A percentile compares a stretch with the other conserved stretches of the same genome.
Conservation (phyloP, 2,329 filamentous ascomycete species). For the Clonostachys rhizophaga region DNA sequence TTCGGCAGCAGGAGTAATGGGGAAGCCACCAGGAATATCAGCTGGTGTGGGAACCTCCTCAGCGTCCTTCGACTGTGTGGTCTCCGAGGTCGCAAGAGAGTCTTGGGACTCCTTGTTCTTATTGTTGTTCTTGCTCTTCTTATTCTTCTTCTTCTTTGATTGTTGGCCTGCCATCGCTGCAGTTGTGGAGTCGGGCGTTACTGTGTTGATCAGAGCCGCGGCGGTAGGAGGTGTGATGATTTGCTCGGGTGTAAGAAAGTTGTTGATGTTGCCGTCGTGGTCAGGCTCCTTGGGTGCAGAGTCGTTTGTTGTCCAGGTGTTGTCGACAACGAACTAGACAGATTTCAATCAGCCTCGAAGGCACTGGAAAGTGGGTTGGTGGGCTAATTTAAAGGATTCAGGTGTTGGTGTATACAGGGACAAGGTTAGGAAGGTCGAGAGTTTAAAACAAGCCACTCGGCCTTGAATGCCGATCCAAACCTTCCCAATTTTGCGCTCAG, state of each 20-base stretch:
- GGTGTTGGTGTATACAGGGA: no score
- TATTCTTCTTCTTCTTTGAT: slow-evolving; percentile 36
- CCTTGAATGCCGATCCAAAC: no score
- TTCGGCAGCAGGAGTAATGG: slow-evolving; percentile 60
- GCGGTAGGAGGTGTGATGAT: slow-evolving; percentile 46
- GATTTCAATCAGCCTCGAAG: no score
- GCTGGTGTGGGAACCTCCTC: slow-evolving; percentile 18
- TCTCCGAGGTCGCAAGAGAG: no score
- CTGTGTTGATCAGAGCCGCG: slow-evolving; percentile 58
- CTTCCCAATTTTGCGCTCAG: no score
- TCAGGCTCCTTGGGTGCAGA: slow-evolving; percentile 79
- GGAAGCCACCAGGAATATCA: slow-evolving; percentile 43
- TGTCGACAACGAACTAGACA: slow-evolving; percentile 87
- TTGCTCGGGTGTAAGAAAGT: slow-evolving; percentile 75
- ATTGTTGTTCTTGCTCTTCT: no score
- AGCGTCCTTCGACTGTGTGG: slow-evolving; percentile 1
- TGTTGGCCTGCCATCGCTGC: slow-evolving; percentile 56
- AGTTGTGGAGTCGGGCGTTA: slow-evolving; percentile 67
- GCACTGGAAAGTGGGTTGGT: no score
- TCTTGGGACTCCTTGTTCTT: no score
- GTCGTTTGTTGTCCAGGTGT: slow-evolving; percentile 80
- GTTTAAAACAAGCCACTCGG: no score
- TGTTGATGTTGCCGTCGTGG: slow-evolving; percentile 82
- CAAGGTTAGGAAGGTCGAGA: no score
- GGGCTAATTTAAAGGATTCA: no score